Base-by-base conservation (phyloP, 768 basidiomycete genomes). In the Leccinellum rugosiceps region DNA sequence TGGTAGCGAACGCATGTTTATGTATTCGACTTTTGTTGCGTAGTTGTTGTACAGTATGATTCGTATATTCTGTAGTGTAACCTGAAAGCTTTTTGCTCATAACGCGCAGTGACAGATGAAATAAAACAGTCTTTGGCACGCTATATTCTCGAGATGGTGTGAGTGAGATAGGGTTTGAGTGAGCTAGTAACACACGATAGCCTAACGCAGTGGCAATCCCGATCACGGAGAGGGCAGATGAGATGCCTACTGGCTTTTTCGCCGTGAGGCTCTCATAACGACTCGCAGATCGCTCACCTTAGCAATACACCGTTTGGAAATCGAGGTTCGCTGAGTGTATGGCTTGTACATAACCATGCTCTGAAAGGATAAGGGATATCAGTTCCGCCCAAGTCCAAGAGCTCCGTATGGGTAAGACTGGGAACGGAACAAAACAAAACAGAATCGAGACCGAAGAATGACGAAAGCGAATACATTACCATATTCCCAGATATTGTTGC, bases 321-420 rank as follows among this genome's bases (percentile, higher is more conserved):
- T 81, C 74, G 6, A 55, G 58, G 38, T 61, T 71, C 4, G 82
- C 83, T 7, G 67, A 77, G 21, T 72, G 72, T 11, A 76, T 66
- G 7, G 80, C 88, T 63, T 90, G 86, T 7, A 74, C 68, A 57
- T 86, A 83, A 7, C 85, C 87, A 67, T 88, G 86, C 57, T 83
- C 85, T 81, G 57, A 50, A 50, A 44, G 13, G 25, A n/a, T 26
- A 23, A 4, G n/a, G 23, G 21, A 35, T 10, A 26, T 57, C 38
- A 64, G 45, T 9, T 28, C 51, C 47, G 45, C 32, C 43, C 25
- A 6, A 17, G 30, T 38, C 21, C 38, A 44, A 30, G 14, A 34
- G 45, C 55, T 21, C 41, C 44, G 32, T 54, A 19, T 7, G 47
- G 54, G 13, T 21, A 51, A 30, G 15, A 9, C n/a, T 19, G n/a